Evolutionary conservation across 2,329 filamentous ascomycete species (phyloP).

Genomic region (Fusarium vanettenii): DNA sequence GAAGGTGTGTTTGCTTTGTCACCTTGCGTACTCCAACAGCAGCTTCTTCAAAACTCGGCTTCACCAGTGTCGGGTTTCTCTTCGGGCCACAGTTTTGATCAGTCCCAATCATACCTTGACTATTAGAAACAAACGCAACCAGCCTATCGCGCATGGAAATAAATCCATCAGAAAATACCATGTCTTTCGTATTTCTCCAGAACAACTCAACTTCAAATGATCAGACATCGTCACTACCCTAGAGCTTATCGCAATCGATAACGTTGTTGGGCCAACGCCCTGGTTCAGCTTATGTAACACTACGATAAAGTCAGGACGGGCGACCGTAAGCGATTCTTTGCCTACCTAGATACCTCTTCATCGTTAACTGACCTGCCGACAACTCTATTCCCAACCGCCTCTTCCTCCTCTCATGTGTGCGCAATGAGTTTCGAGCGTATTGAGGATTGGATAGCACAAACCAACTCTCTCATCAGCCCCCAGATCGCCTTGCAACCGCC

Average conservation of each 20-base stretch:
- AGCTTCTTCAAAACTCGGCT: rapidly evolving
- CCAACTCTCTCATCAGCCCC: background rate
- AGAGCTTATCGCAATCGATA: background rate
- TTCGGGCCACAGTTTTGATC: background rate
- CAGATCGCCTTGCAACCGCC: background rate
- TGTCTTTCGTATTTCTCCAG: background rate
- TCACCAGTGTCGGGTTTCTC: background rate
- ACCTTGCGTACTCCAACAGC: background rate
- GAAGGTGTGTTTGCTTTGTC: background rate
- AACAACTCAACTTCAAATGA: background rate
- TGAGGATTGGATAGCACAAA: background rate
- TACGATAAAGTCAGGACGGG: background rate
- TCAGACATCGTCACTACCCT: background rate
- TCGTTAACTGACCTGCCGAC: background rate
- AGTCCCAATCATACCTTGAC: background rate
- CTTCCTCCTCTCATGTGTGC: background rate
- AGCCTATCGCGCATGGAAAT: background rate
- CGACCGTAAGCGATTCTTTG: background rate
- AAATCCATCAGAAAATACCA: background rate
- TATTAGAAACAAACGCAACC: background rate
- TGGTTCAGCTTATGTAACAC: background rate
- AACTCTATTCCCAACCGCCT: background rate
- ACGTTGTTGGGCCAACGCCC: background rate
- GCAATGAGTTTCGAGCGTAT: background rate
- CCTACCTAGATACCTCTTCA: background rate